Evolutionary conservation across 441 rosid species (phyloP).

Genomic region (Brassica hybrid): DNA sequence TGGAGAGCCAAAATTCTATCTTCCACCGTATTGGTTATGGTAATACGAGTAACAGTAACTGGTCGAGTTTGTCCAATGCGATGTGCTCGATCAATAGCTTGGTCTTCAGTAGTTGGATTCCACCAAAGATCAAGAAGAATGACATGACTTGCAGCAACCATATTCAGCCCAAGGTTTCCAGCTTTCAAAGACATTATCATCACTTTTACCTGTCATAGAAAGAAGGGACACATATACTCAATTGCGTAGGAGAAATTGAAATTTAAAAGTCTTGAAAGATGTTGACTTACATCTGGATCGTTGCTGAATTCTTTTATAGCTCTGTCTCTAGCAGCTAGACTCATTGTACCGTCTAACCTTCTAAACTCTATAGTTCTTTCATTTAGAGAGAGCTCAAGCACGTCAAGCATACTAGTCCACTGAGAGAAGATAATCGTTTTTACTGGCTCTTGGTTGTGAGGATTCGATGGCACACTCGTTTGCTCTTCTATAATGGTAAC

Average conservation of each 20-base stretch:
- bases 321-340: constrained; percentile 70
- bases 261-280: not conserved
- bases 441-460: constrained; percentile 51
- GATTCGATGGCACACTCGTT: constrained; percentile 43
- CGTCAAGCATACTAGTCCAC: constrained; percentile 90
- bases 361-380: constrained; percentile 58
- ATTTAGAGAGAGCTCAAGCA: constrained; percentile 63
- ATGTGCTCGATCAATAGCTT: constrained; percentile 93
- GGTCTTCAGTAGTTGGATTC: constrained; percentile 97
- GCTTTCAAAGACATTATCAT: constrained; percentile 96
- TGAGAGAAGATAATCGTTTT: constrained; percentile 87
- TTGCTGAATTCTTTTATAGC: constrained; percentile 79
- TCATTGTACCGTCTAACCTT: constrained; percentile 92
- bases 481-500: constrained; percentile 38
- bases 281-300: constrained; percentile 67
- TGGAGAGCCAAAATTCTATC: constrained; percentile 81
- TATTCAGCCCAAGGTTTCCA: constrained; percentile 91
- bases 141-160: constrained; percentile 93
- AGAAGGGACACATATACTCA: not conserved
- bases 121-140: constrained; percentile 95
- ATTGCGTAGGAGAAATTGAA: not conserved
- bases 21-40: constrained; percentile 80
- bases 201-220: constrained; percentile 60
- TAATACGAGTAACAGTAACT: constrained; percentile 82
- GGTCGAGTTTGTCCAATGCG: constrained; percentile 96